Base-by-base conservation (phyloP, 139 green algal genomes). In the Diplosphaera chodatii region DNA sequence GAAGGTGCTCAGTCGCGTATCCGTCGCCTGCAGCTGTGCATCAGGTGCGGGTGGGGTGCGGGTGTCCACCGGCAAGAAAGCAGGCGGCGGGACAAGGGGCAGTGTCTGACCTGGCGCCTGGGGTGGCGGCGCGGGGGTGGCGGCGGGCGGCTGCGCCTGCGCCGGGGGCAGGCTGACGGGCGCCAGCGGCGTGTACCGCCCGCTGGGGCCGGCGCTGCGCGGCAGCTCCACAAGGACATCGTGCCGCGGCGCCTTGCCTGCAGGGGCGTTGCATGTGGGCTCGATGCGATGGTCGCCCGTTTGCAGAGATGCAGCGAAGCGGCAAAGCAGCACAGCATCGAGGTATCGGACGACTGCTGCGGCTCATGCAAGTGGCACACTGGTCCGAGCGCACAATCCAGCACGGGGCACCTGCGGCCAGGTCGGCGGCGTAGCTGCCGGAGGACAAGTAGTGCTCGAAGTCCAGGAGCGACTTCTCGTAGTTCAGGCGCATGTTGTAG, bases 381-480 rank as follows among this genome's bases (percentile, higher is more conserved):
- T n/a, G n/a, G n/a, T n/a, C n/a, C n/a, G n/a, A n/a, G n/a, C n/a
- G n/a, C n/a, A n/a, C n/a, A 4, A 63, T 69, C 64, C 69, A 65
- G 5, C 77, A 80, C 22, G 76, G 69, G 13, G 28, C 73, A 27
- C 74, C 77, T 1, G 75, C 65, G 0, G 70, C 71, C 41, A 82
- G 40, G 65, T 88, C 83, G 8, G 62, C 64, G 25, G 71, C 32
- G 30, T 76, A 88, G 32, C 68, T 37, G 28, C 83, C 83, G 55
- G 69, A 77, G 41, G 82, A 76, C 59, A 92, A 63, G 72, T 94
- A 93, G 40, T 86, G 75, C 71, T 94, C 89, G 74, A 94, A 94
- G 65, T 92, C 86, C 48, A 94, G 77, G 59, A 94, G 74, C 79
- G 83, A 92, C 63, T 80, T 80, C 73, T 94, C 84, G 73, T 94